Conservation (phyloP, 2,329 filamentous ascomycete species). For the Thielaviopsis punctulata region DNA sequence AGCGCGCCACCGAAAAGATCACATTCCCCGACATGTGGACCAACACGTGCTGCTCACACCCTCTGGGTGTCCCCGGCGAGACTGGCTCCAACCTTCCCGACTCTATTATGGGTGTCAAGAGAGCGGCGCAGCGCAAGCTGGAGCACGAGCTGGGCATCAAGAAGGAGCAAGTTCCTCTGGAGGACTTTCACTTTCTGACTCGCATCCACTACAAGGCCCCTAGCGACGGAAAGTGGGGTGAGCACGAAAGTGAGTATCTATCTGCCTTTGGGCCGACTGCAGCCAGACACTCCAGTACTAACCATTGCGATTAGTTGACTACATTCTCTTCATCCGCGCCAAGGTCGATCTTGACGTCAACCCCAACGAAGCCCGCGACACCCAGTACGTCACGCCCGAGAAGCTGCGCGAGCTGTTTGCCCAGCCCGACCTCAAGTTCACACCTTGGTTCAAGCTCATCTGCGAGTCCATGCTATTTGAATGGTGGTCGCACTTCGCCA, state of each 20-base stretch:
- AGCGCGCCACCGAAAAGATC: constrained; percentile 91
- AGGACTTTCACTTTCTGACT: constrained; percentile 85
- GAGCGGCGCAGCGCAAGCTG: constrained; percentile 81
- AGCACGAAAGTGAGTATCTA: constrained; percentile 71
- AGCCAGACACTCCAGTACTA: not conserved
- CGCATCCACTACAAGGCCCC: constrained; percentile 97
- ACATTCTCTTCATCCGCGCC: constrained; percentile 95
- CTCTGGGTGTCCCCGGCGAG: constrained; percentile 78
- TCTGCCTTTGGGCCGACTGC: too few relatives aligned
- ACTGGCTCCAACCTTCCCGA: constrained; percentile 68
- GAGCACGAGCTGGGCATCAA: constrained; percentile 91
- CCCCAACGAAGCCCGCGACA: constrained; percentile 75
- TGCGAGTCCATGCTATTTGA: constrained; percentile 95
- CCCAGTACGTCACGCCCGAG: constrained; percentile 65
- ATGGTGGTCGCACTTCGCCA: constrained; percentile 83
- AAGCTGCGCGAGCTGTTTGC: constrained; percentile 74
- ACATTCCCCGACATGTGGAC: constrained; percentile 99
- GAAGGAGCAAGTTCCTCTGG: constrained; percentile 70
- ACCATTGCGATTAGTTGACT: constrained; percentile 51
- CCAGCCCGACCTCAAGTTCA: constrained; percentile 68
- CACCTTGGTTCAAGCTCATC: constrained; percentile 98
- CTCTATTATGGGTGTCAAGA: constrained; percentile 72
- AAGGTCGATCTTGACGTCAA: constrained; percentile 72
- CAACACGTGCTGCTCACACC: constrained; percentile 98
- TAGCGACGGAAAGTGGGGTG: constrained; percentile 94